Evolutionary conservation across 768 basidiomycete species (phyloP).

Genomic region (Chalciporus chontae): DNA sequence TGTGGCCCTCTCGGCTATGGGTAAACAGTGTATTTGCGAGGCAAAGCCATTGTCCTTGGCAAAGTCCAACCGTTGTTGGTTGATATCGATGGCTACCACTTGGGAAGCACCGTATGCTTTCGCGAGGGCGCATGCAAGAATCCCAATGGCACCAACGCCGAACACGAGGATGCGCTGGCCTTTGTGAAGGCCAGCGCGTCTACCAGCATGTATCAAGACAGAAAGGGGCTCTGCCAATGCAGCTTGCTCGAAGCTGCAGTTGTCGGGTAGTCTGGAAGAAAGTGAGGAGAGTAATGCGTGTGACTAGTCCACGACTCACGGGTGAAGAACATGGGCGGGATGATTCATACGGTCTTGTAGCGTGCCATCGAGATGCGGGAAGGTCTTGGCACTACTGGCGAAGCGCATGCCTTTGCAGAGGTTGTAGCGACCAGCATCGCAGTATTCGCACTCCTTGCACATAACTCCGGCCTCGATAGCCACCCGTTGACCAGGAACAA

Average conservation of each 20-base stretch:
- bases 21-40: slow-evolving; percentile 64
- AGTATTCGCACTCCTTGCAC: slow-evolving; percentile 73
- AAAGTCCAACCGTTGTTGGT: slow-evolving; percentile 75
- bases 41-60: slow-evolving; percentile 75
- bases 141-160: slow-evolving; percentile 91
- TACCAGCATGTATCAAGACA: slow-evolving; percentile 70
- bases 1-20: slow-evolving; percentile 46
- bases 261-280: slow-evolving; percentile 62
- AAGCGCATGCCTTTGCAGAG: slow-evolving; percentile 90
- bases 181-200: slow-evolving; percentile 40
- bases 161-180: slow-evolving; percentile 82
- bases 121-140: slow-evolving; percentile 82
- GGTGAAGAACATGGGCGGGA: slow-evolving; percentile 80
- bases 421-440: slow-evolving; percentile 81
- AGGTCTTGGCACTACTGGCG: slow-evolving; percentile 84
- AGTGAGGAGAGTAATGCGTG: slow-evolving; percentile 9
- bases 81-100: slow-evolving; percentile 84
- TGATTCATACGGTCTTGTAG: slow-evolving; percentile 87
- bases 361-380: slow-evolving; percentile 91
- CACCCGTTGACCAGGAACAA: slow-evolving; percentile 79
- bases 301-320: slow-evolving; percentile 49
- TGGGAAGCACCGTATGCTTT: slow-evolving; percentile 64
- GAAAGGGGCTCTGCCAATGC: slow-evolving; percentile 93
- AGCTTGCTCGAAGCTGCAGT: slow-evolving; percentile 72
- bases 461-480: slow-evolving; percentile 92